Evolutionary conservation across 2,329 filamentous ascomycete genomes (phyloP).

Genomic region (Paecilomyces dactylethromorphus): DNA sequence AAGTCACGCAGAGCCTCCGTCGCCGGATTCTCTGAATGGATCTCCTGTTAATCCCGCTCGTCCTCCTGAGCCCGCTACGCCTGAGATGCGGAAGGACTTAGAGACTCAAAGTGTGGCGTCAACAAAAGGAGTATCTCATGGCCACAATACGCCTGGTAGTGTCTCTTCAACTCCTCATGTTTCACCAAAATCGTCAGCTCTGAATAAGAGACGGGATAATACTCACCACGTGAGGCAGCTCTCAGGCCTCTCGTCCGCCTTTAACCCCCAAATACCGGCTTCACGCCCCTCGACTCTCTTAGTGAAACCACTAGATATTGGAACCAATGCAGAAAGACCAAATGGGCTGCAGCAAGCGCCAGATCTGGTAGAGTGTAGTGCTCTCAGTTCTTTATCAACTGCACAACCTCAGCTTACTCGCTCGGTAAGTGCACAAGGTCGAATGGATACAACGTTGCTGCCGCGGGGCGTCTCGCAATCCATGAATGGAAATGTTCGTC

Average conservation of each 20-base stretch:
- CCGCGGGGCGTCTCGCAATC: not conserved
- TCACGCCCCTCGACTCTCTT: not conserved
- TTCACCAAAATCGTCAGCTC: not conserved
- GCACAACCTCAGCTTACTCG: not conserved
- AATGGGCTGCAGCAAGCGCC: not conserved
- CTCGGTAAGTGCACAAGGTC: not conserved
- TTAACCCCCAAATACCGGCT: not conserved
- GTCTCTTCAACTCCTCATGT: not conserved
- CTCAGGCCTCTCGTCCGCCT: not conserved
- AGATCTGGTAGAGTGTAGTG: not conserved
- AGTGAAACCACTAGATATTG: not conserved
- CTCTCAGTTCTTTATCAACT: not conserved
- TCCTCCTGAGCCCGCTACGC: not conserved
- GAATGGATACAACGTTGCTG: not conserved
- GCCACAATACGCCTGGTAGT: not conserved
- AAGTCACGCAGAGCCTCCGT: not conserved
- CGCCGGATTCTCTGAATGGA: not conserved
- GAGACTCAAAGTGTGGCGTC: not conserved
- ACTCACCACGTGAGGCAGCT: not conserved
- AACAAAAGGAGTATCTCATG: not conserved
- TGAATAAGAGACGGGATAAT: not conserved
- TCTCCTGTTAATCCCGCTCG: not conserved
- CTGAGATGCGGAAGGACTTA: not conserved
- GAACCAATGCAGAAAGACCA: not conserved
- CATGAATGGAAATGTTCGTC: not conserved